Percentiles rank a stretch among this genome's conserved stretches.
Evolutionary conservation across 2,329 filamentous ascomycete genomes (phyloP).

Genomic region (Cordyceps cateniannulata): DNA sequence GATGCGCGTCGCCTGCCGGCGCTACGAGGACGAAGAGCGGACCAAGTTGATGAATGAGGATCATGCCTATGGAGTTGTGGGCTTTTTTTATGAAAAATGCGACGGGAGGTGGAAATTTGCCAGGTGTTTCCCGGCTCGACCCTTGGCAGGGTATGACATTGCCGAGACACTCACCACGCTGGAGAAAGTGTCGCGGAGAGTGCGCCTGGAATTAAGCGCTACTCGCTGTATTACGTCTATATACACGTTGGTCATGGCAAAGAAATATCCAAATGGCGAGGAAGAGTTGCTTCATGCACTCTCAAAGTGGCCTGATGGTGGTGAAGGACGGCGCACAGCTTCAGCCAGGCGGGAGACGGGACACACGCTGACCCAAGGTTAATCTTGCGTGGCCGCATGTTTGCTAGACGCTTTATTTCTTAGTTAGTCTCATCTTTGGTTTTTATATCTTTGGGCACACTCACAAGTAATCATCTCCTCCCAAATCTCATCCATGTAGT

Average conservation of each 20-base stretch:
- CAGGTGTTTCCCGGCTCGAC: slow-evolving; percentile 48
- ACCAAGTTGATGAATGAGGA: slow-evolving; percentile 48
- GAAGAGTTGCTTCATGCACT: too few relatives aligned
- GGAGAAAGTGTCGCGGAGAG: not conserved
- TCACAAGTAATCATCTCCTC: slow-evolving; percentile 12
- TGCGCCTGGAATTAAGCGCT: too few relatives aligned
- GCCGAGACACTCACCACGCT: slow-evolving; percentile 12
- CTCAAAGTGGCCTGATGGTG: too few relatives aligned
- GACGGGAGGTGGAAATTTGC: slow-evolving; percentile 58
- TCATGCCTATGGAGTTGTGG: slow-evolving; percentile 52
- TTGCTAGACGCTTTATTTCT: not conserved
- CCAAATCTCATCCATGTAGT: slow-evolving; percentile 18
- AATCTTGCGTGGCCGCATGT: not conserved
- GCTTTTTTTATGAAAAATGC: slow-evolving; percentile 51
- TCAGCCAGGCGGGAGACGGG: too few relatives aligned
- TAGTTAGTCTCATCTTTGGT: not conserved
- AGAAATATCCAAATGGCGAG: too few relatives aligned
- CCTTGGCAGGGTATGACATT: slow-evolving; percentile 48
- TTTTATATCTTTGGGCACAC: not conserved
- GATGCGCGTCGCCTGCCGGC: slow-evolving; percentile 55
- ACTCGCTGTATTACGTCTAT: too few relatives aligned
- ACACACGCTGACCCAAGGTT: too few relatives aligned
- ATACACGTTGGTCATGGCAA: too few relatives aligned
- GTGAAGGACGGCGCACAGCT: too few relatives aligned
- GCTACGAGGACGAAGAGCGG: slow-evolving; percentile 45